These are phyloP conservation scores for Austroboletus rostrupii DNA, from an alignment of 1,284 basidiomycete genomes.

Conservation along the genomic window DNA sequence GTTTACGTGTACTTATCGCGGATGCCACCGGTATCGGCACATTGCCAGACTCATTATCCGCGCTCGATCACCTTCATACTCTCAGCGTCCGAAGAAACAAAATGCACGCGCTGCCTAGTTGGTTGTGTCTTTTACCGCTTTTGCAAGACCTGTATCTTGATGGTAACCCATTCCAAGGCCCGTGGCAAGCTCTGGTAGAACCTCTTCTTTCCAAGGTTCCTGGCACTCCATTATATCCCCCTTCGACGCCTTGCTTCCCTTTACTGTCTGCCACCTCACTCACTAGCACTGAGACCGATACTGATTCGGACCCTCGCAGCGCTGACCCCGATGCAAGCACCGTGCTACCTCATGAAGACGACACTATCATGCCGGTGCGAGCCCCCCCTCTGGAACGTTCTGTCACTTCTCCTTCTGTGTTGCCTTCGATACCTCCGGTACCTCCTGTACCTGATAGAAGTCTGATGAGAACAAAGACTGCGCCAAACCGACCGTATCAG, in stretches of 20 bases:
- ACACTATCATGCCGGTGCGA: constrained; percentile 66
- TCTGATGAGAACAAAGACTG: constrained; percentile 65
- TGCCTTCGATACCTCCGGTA: constrained; percentile 29
- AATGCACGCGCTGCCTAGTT: constrained; percentile 85
- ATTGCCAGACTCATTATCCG: constrained; percentile 66
- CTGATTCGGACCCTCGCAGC: constrained; percentile 51
- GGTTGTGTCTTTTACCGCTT: constrained; percentile 82
- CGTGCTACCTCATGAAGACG: constrained; percentile 44
- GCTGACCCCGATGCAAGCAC: constrained; percentile 30
- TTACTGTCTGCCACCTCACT: constrained; percentile 42
- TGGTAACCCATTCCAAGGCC: constrained; percentile 88
- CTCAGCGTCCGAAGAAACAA: constrained; percentile 87
- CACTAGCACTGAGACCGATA: constrained; percentile 47
- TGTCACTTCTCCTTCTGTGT: constrained; percentile 41
- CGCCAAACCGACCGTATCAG: constrained; percentile 62
- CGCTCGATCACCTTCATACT: constrained; percentile 76
- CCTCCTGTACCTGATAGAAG: constrained; percentile 35
- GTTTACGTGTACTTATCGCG: constrained; percentile 83
- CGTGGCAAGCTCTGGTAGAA: constrained; percentile 86
- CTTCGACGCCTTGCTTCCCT: constrained; percentile 60
- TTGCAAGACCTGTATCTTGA: constrained; percentile 89
- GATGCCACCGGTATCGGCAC: constrained; percentile 81
- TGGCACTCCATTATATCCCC: constrained; percentile 59
- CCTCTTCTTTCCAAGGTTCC: constrained; percentile 68
- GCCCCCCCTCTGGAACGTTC: constrained; percentile 50